These are phyloP conservation scores for Moricandia moricandioides DNA, from an alignment of 345 rosid genomes.

Conservation along the genomic window DNA sequence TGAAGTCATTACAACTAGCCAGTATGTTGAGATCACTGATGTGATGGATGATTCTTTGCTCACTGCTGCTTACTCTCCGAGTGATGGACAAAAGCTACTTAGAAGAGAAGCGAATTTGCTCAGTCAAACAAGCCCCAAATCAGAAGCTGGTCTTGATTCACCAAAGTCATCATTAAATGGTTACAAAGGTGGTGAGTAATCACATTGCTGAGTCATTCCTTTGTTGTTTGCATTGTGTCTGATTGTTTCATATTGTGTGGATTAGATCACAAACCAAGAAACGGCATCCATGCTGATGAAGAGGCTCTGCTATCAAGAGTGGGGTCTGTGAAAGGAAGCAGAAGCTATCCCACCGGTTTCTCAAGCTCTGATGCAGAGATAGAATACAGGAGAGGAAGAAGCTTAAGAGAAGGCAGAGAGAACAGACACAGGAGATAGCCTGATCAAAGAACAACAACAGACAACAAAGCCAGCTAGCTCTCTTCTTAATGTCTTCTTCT, in stretches of 20 bases:
- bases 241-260: conserved; percentile 15
- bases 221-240: conserved; percentile 18
- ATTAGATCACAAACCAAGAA: conserved; percentile 55
- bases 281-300: conserved; percentile 50
- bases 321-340: conserved; percentile 56
- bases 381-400: conserved; percentile 93
- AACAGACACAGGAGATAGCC: conserved; percentile 26
- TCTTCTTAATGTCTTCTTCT: neutral
- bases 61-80: conserved; percentile 32
- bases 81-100: conserved; percentile 42
- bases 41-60: conserved; percentile 74
- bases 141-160: conserved; percentile 46
- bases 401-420: conserved; percentile 73
- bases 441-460: conserved; percentile 9
- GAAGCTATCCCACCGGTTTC: conserved; percentile 59
- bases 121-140: conserved; percentile 41
- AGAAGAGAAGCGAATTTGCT: conserved; percentile 40
- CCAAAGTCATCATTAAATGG: conserved; percentile 39
- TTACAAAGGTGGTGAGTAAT: conserved; percentile 49
- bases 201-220: neutral
- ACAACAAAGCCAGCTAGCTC: neutral
- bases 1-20: conserved; percentile 76
- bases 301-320: conserved; percentile 57
- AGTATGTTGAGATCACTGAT: conserved; percentile 85
- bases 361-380: conserved; percentile 96